phyloP scores from a whole-genome alignment of 192 early-diverging fungal genomes.

The Coemansia sp. region DNA sequence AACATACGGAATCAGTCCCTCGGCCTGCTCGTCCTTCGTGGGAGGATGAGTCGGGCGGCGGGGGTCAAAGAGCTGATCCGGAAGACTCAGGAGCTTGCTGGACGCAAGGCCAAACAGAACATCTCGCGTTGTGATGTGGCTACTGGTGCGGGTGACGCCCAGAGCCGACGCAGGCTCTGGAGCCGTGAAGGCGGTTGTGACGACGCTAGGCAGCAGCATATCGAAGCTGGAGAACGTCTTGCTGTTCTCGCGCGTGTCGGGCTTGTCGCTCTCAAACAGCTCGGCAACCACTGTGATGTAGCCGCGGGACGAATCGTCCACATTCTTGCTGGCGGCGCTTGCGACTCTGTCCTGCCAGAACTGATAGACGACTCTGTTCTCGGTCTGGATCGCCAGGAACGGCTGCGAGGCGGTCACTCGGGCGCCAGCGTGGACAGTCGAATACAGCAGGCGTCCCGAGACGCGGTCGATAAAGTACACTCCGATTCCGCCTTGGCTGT shows the following conservation, averaged over 20 bases:
- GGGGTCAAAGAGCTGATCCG: constrained; percentile 73
- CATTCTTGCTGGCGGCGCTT: constrained; percentile 16
- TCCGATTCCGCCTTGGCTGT: constrained; percentile 46
- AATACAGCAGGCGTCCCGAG: constrained; percentile 79
- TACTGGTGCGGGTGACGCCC: constrained; percentile 78
- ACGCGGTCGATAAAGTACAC: constrained; percentile 88
- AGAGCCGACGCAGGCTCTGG: constrained; percentile 74
- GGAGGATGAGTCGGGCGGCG: constrained; percentile 68
- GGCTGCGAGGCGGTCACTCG: constrained; percentile 42
- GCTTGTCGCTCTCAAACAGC: constrained; percentile 75
- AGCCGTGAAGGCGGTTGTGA: constrained; percentile 72
- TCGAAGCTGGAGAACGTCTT: constrained; percentile 76
- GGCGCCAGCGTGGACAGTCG: constrained; percentile 62
- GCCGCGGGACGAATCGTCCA: constrained; percentile 56
- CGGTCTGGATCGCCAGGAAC: constrained; percentile 71
- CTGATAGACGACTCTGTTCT: constrained; percentile 87
- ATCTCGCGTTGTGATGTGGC: constrained; percentile 85
- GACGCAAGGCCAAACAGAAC: constrained; percentile 62
- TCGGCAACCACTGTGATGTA: constrained; percentile 82
- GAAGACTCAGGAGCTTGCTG: constrained; percentile 42
- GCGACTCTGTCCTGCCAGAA: constrained; percentile 80
- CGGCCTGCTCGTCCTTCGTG: constrained; percentile 84
- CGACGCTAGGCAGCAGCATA: constrained; percentile 66
- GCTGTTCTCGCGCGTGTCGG: constrained; percentile 70
- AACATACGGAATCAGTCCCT: constrained; percentile 75